phyloP scores from a whole-genome alignment of 495 filamentous ascomycete genomes.

The Lichina pygmaea region DNA sequence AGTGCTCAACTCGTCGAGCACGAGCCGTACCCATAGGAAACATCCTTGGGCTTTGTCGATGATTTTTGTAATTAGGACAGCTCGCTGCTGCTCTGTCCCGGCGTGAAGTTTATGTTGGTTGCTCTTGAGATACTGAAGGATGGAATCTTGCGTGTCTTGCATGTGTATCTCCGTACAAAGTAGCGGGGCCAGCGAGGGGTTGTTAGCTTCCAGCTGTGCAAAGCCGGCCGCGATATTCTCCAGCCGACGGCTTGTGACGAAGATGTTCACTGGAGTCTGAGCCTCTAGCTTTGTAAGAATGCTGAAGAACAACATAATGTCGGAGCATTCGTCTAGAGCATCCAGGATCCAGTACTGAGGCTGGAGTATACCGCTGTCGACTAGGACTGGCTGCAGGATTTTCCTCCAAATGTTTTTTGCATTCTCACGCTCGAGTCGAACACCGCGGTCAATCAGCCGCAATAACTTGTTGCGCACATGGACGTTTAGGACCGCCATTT shows the following conservation, averaged over 20 bases:
- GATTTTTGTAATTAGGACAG: not conserved
- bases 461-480: constrained; percentile 3
- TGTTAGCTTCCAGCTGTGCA: not conserved
- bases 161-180: not conserved
- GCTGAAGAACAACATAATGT: not conserved
- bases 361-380: not conserved
- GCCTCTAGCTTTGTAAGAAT: not conserved
- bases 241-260: not conserved
- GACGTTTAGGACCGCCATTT: constrained; percentile 8
- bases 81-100: not conserved
- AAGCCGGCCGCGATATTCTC: not conserved
- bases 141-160: not conserved
- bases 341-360: not conserved
- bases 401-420: not conserved
- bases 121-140: not conserved
- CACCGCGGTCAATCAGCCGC: not conserved
- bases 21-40: not conserved
- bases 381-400: not conserved
- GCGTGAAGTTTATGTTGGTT: not conserved
- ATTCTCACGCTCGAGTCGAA: not conserved
- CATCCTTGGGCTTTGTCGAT: not conserved
- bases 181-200: not conserved
- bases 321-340: not conserved
- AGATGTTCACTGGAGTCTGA: not conserved
- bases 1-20: not conserved